A percentile compares a stretch with the other conserved stretches of the same genome.
Conservation (phyloP, 495 filamentous ascomycete genomes). For the Aspergillus nanangensis region DNA sequence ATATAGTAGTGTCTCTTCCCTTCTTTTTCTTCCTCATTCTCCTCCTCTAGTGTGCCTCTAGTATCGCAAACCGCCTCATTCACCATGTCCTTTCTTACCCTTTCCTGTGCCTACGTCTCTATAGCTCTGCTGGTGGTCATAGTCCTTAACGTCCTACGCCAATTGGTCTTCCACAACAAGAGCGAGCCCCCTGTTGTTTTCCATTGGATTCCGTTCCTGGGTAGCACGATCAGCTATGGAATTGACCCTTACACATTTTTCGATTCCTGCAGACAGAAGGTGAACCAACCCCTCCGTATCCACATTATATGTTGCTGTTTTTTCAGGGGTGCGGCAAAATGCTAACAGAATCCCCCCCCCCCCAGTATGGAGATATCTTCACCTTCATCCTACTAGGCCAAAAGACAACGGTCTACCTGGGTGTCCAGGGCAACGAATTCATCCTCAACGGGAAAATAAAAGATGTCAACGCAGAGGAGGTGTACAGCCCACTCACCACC, state of each 20-base stretch:
- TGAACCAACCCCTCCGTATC: too few species aligned
- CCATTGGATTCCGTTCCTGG: slow-evolving; percentile 77
- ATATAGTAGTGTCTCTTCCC: too few species aligned
- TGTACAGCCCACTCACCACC: slow-evolving; percentile 76
- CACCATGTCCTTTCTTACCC: slow-evolving; percentile 14
- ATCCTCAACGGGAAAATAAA: slow-evolving; percentile 81
- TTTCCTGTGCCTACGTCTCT: slow-evolving; percentile 18
- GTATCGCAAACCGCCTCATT: too few species aligned
- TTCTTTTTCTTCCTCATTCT: too few species aligned
- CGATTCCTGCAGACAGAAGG: slow-evolving; percentile 63
- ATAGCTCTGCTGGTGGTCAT: slow-evolving; percentile 42
- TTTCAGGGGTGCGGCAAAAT: too few species aligned
- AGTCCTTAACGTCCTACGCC: slow-evolving; percentile 60
- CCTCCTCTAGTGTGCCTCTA: too few species aligned
- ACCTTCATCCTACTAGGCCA: slow-evolving; percentile 74
- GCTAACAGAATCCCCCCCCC: not conserved
- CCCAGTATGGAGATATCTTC: slow-evolving; percentile 72
- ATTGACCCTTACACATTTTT: slow-evolving; percentile 83
- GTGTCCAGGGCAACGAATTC: slow-evolving; percentile 78
- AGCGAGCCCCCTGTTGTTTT: slow-evolving; percentile 79
- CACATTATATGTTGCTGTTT: too few species aligned
- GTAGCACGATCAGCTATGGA: slow-evolving; percentile 75
- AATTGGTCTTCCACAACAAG: slow-evolving; percentile 65
- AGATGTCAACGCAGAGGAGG: slow-evolving; percentile 77
- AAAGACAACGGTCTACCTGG: slow-evolving; percentile 73